phyloP scores from a whole-genome alignment of 2,329 filamentous ascomycete genomes.

The Pseudogymnoascus sp. region DNA sequence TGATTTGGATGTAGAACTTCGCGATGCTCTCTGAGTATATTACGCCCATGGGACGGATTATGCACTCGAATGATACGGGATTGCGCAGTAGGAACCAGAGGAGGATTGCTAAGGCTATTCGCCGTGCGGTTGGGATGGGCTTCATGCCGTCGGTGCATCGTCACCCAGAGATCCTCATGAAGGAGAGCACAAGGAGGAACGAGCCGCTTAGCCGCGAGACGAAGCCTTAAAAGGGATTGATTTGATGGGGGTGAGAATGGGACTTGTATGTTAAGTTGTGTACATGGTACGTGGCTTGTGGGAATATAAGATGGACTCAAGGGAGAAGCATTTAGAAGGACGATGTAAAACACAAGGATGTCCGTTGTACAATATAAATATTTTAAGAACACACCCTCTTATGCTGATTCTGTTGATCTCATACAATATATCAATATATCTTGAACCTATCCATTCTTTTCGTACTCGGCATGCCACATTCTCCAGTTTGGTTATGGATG shows the following conservation, averaged over 20 bases:
- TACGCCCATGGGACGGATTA: conserved; percentile 77
- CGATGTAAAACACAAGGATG: not conserved
- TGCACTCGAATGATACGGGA: conserved; percentile 65
- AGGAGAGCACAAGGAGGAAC: conserved; percentile 10
- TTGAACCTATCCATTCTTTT: not conserved
- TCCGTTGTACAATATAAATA: not conserved
- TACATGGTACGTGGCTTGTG: conserved; percentile 4
- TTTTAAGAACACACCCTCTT: not conserved
- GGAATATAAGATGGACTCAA: not conserved
- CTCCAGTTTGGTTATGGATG: no score
- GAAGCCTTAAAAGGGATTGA: not conserved
- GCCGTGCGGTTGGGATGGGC: conserved; percentile 80
- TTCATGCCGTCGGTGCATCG: conserved; percentile 84
- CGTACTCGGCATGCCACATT: not conserved
- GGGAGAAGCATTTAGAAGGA: not conserved
- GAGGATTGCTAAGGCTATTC: conserved; percentile 84
- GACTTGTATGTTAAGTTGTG: not conserved
- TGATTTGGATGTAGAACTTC: conserved; percentile 61
- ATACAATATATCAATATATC: not conserved
- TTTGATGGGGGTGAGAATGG: not conserved
- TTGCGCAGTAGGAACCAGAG: conserved; percentile 85
- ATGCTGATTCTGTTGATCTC: not conserved
- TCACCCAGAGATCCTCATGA: conserved; percentile 69
- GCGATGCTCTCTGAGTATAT: conserved; percentile 85
- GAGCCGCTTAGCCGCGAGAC: conserved; percentile 8